A percentile compares a stretch with the other conserved stretches of the same genome.
Evolutionary conservation across 176 grass and related monocot genomes (phyloP).

Genomic region (Triticum timopheevii): DNA sequence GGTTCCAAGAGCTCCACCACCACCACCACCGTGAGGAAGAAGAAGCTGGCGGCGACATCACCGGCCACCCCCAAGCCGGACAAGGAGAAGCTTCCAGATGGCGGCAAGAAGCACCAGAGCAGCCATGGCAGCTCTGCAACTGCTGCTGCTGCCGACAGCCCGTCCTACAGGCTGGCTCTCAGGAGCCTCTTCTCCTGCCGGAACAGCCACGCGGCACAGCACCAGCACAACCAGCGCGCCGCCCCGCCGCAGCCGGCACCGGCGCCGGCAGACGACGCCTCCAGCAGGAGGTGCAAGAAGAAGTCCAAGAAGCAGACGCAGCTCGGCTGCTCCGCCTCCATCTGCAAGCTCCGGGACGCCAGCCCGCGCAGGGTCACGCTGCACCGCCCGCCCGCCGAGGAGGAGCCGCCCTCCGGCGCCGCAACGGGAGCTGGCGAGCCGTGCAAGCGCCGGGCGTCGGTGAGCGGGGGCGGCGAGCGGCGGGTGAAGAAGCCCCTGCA

Average conservation of each 20-base stretch:
- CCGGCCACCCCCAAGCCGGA: not conserved
- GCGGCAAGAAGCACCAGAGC: conserved; percentile 17
- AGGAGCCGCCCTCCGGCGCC: not conserved
- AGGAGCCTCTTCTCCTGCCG: conserved; percentile 73
- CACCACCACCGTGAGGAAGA: not conserved
- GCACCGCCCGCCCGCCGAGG: not conserved
- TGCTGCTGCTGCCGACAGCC: conserved; percentile 35
- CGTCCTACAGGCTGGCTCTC: conserved; percentile 68
- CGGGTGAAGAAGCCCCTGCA: conserved; percentile 56
- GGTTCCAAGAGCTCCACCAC: conserved; percentile 1
- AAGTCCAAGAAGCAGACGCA: conserved; percentile 38
- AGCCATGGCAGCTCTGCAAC: not conserved
- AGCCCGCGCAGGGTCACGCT: conserved; percentile 1
- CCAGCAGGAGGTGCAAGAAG: not conserved
- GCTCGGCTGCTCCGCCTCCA: conserved; percentile 55
- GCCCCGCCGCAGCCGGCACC: not conserved
- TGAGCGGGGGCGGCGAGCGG: conserved; percentile 47
- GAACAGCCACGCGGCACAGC: conserved; percentile 36
- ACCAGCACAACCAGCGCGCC: not conserved
- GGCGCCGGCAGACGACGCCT: not conserved
- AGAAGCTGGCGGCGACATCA: not conserved
- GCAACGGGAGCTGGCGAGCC: not conserved
- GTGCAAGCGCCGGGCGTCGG: conserved; percentile 71
- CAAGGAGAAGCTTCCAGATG: not conserved
- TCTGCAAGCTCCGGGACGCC: conserved; percentile 56